These are phyloP conservation scores for Eudorina sp. DNA, from an alignment of 139 green algal species.

Conservation along the genomic window DNA sequence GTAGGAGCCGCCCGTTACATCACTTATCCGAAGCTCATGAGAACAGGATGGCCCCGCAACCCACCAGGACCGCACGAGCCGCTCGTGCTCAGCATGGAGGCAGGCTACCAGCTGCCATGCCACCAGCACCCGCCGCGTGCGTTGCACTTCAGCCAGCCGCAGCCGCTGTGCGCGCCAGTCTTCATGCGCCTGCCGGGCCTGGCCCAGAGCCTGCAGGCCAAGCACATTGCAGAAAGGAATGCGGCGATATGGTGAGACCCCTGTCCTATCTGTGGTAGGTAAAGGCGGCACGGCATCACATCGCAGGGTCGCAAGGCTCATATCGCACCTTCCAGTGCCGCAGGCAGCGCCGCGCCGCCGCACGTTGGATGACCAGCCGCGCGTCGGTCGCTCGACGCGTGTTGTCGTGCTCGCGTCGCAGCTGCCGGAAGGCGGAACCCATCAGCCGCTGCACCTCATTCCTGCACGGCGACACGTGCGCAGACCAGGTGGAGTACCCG, in stretches of 20 bases:
- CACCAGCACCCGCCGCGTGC: conserved; percentile 1
- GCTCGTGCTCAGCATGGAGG: conserved; percentile 28
- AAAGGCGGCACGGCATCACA: too few relatives aligned
- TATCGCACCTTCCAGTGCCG: conserved; percentile 38
- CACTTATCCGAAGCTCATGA: neutral
- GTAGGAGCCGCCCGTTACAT: neutral
- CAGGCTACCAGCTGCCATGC: conserved; percentile 36
- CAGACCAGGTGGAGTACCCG: too few relatives aligned
- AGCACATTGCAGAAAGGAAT: too few relatives aligned
- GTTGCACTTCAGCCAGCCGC: neutral
- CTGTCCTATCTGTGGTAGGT: too few relatives aligned
- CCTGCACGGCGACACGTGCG: neutral
- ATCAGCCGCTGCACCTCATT: conserved; percentile 39
- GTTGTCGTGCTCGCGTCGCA: conserved; percentile 6
- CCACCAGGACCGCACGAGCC: conserved; percentile 27
- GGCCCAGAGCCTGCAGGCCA: neutral
- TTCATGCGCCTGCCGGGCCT: neutral
- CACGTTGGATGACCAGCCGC: neutral
- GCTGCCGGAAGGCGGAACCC: neutral
- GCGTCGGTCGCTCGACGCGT: neutral
- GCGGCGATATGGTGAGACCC: too few relatives aligned
- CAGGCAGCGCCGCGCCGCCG: neutral
- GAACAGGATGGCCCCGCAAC: neutral
- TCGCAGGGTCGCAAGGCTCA: neutral
- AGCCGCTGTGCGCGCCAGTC: conserved; percentile 17